Evolutionary conservation across 2,329 filamentous ascomycete species (phyloP), one percentile per base, ranked within the genome.

Genomic region (Aquanectria penicillioides): DNA sequence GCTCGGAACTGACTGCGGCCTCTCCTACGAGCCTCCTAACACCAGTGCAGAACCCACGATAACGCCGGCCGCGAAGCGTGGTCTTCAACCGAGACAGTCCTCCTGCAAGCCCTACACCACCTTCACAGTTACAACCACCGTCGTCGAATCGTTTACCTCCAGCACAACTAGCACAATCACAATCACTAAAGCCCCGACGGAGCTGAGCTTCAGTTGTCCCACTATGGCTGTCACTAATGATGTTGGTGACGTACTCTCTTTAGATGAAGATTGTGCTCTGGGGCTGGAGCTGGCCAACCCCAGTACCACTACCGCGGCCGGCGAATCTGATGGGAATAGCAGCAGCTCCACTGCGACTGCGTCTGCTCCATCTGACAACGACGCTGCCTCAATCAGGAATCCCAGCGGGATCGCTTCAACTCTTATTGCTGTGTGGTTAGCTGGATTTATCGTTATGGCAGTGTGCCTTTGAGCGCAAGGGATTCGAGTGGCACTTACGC

Each of bases 211-310:
- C 36, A 41, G 36, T 18, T 51, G 48, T 15, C 48, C 48, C 5
- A 23, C 28, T 5, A 51, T 51, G 48, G 48, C 41, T 11, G 48
- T 20, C 11, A 51, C 48, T 2, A 51, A 51, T 10, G 28, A 41
- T 33, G 48, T 25, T 8, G 48, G 48, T 13, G 48, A 51, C 9
- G 48, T 51, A 5, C 31, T 51, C 13, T 38, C 48, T 11, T 25
- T 51, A 18, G 37, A 33, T n/a, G 37, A 41, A 13, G 37, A 43
- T 17, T 51, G 48, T 17, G 38, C 36, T 2, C 11, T 51, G 36
- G 22, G 36, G 15, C 12, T 51, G 37, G 41, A 36, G 12, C 25
- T 31, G 8, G 48, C 37, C n/a, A 22, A 31, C 12, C 36, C 37
- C 6, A 51, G 17, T 5, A 43, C 18, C 12, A 12, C 7, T 29